Evolutionary conservation across 1,139 yeast species (phyloP).

Genomic region (Candida albicans): DNA sequence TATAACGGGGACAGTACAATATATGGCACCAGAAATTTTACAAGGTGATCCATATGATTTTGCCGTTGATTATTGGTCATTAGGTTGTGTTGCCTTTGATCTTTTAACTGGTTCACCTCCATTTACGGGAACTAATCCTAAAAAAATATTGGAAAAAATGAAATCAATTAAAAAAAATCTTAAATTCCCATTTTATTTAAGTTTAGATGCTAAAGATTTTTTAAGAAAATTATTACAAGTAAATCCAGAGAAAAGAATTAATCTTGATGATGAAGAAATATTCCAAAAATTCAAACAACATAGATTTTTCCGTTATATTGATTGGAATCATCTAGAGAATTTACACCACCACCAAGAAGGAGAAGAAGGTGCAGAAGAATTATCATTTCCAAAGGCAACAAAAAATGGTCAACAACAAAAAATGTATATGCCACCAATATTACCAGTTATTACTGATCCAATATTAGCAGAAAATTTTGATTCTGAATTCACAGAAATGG

Average conservation of each 20-base stretch:
- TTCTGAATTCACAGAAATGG: slow-evolving; percentile 81
- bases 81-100: slow-evolving; percentile 88
- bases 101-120: slow-evolving; percentile 92
- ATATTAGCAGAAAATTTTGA: slow-evolving; percentile 91
- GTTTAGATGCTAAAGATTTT: slow-evolving; percentile 83
- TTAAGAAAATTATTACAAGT: slow-evolving; percentile 70
- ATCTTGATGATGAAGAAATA: slow-evolving; percentile 48
- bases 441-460: slow-evolving; percentile 84
- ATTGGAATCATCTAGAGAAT: slow-evolving; percentile 69
- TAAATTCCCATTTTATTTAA: slow-evolving; percentile 76
- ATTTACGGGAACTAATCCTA: slow-evolving; percentile 85
- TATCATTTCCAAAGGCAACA: too few relatives aligned
- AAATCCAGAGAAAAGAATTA: slow-evolving; percentile 72
- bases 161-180: slow-evolving; percentile 62
- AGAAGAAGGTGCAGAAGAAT: too few relatives aligned
- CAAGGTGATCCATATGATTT: slow-evolving; percentile 84
- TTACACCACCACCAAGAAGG: slow-evolving; percentile 26
- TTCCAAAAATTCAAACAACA: slow-evolving; percentile 61
- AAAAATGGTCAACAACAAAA: too few relatives aligned
- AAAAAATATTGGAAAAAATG: slow-evolving; percentile 78
- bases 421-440: slow-evolving; percentile 65
- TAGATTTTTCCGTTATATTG: slow-evolving; percentile 73
- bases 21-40: slow-evolving; percentile 94
- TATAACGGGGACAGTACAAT: slow-evolving; percentile 91
- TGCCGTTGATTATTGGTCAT: slow-evolving; percentile 95